Evolutionary conservation across 2,329 filamentous ascomycete genomes (phyloP), one percentile per base, ranked within the genome.

Genomic region (Cladosporium sp.): DNA sequence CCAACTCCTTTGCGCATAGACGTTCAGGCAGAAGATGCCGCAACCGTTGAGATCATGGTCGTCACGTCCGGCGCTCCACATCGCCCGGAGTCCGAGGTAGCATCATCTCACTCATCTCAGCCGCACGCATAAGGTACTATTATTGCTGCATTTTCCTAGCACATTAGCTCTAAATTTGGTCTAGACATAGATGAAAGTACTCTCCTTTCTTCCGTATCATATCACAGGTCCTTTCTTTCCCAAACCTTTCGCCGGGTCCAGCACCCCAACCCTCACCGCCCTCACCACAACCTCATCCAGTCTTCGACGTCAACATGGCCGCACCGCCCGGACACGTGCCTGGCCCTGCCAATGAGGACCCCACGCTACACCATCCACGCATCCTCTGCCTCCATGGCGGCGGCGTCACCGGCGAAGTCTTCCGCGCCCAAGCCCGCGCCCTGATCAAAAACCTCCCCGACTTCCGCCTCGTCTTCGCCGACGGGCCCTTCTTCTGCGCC

Each of bases 351-450:
- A 18, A 9, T n/a, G 18, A 37, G 13, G 46, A 49, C 41, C 48
- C 55, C 8, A 56, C 53, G 49, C 62, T 63, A 51, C 52, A 59
- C 41, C 54, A 59, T 38, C 86, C 86, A 3, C 83, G 86, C 54
- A 82, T 91, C 59, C 83, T 91, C 60, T 90, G 86, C 70, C 81
- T 91, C n/a, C 87, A 91, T 68, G 87, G 87, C 65, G 87, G 86
- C 61, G 87, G 87, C 56, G 82, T 84, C 58, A 89, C 86, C 63
- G 83, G 78, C n/a, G 65, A 75, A 38, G 81, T 89, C 66, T 90
- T 90, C 72, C 73, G 77, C 56, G 67, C 78, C 9, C 87, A 91
- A 71, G 81, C 82, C 59, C 85, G 87, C 56, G 72, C 72, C 4
- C 68, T 82, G 6, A 71, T 74, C 49, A 64, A 66, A 43, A 63